A percentile compares a stretch with the other conserved stretches of the same genome.
phyloP scores from a whole-genome alignment of 805 yeast species.

The Maudiozyma saulgeensis region DNA sequence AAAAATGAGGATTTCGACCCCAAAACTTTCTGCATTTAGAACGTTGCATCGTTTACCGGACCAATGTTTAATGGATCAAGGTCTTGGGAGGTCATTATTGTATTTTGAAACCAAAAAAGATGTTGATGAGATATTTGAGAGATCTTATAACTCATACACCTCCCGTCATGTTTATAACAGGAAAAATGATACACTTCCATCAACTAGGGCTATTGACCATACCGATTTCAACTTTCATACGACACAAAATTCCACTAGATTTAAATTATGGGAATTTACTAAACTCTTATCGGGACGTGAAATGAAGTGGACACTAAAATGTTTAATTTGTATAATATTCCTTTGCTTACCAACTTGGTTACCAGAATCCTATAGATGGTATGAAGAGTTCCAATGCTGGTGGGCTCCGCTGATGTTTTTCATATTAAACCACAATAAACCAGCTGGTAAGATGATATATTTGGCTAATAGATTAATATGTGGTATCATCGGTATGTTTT shows the following conservation, averaged over 20 bases:
- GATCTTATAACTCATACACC: conserved; percentile 36
- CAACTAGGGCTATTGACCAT: conserved; percentile 33
- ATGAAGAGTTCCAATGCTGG: conserved; percentile 33
- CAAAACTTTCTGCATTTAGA: conserved; percentile 33
- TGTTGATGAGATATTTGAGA: conserved; percentile 38
- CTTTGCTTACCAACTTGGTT: conserved; percentile 39
- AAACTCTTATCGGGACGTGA: conserved; percentile 30
- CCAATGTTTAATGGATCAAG: conserved; percentile 38
- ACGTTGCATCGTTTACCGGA: conserved; percentile 35
- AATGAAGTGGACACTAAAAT: conserved; percentile 37
- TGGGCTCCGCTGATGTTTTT: conserved; percentile 35
- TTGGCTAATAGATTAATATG: conserved; percentile 27
- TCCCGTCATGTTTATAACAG: conserved; percentile 28
- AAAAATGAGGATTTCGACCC: conserved; percentile 30
- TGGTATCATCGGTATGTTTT: conserved; percentile 35
- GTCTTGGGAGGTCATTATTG: conserved; percentile 35
- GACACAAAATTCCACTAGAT: conserved; percentile 29
- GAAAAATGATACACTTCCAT: conserved; percentile 1
- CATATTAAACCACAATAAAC: conserved; percentile 34
- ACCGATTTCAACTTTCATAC: conserved; percentile 35
- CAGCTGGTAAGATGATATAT: conserved; percentile 31
- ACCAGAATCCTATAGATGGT: conserved; percentile 34
- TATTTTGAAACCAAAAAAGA: conserved; percentile 36
- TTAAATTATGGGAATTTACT: conserved; percentile 32
- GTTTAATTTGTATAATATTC: conserved; percentile 30